Evolutionary conservation across 108 stramenopile species (phyloP).

Genomic region (Cyclotella cryptica): DNA sequence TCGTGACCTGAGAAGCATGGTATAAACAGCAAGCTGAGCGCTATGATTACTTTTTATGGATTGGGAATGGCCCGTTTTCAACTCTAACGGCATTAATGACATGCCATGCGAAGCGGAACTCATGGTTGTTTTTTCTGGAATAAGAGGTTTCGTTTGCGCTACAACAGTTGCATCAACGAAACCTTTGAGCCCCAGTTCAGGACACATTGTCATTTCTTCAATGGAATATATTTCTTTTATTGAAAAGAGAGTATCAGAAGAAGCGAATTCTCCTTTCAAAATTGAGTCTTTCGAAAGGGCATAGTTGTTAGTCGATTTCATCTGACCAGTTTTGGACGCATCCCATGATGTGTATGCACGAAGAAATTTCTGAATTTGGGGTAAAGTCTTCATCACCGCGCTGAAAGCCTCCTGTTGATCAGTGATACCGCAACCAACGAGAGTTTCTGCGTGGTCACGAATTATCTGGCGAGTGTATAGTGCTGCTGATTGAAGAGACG

Average conservation of each 20-base stretch:
- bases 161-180: slow-evolving; percentile 80
- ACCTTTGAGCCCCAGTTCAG: slow-evolving; percentile 87
- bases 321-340: slow-evolving; percentile 11
- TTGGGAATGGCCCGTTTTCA: slow-evolving; percentile 90
- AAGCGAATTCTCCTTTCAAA: slow-evolving; percentile 47
- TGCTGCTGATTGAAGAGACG: slow-evolving; percentile 55
- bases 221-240: slow-evolving; percentile 49
- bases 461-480: slow-evolving; percentile 57
- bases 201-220: slow-evolving; percentile 76
- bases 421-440: slow-evolving; percentile 75
- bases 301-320: background rate
- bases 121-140: background rate
- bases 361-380: slow-evolving; percentile 73
- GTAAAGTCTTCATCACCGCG: slow-evolving; percentile 71
- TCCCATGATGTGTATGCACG: slow-evolving; percentile 57
- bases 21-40: slow-evolving; percentile 88
- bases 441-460: slow-evolving; percentile 63
- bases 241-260: slow-evolving; percentile 29
- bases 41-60: slow-evolving; percentile 70
- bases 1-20: slow-evolving; percentile 75
- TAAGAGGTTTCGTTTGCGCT: slow-evolving; percentile 51
- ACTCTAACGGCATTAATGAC: slow-evolving; percentile 73
- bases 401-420: slow-evolving; percentile 57
- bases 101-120: slow-evolving; percentile 17
- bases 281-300: background rate